Evolutionary conservation across 305 asterid genomes (phyloP).

Genomic region (Fraxinus angustifolia): DNA sequence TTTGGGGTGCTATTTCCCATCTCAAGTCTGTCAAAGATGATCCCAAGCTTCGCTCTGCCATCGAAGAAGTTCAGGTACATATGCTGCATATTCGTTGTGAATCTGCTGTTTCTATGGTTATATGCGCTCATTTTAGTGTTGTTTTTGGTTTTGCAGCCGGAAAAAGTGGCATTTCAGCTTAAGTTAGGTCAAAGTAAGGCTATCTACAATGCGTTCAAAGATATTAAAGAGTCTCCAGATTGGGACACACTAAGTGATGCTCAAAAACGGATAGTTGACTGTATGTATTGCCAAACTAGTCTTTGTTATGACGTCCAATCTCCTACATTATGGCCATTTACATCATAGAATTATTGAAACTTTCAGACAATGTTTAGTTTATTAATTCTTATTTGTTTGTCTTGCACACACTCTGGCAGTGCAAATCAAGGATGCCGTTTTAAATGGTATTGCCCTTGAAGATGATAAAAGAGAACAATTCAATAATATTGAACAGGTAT

Average conservation of each 20-base stretch:
- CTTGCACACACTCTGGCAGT: conserved; percentile 46
- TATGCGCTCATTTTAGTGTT: conserved; percentile 4
- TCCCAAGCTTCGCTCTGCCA: conserved; percentile 82
- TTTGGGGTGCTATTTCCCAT: conserved; percentile 92
- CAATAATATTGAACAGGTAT: conserved; percentile 88
- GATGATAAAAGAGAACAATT: conserved; percentile 82
- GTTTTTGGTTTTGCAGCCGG: conserved; percentile 53
- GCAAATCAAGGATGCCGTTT: conserved; percentile 86
- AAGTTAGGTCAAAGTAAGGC: conserved; percentile 91
- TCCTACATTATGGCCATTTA: neutral
- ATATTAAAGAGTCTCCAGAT: conserved; percentile 67
- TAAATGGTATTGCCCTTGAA: conserved; percentile 86
- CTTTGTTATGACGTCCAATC: neutral
- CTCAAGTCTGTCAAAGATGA: conserved; percentile 83
- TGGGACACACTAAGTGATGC: conserved; percentile 79
- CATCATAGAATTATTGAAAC: neutral
- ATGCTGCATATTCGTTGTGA: neutral
- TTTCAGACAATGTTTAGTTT: neutral
- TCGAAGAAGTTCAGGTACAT: conserved; percentile 90
- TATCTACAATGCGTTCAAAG: conserved; percentile 75
- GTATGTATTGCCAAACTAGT: conserved; percentile 31
- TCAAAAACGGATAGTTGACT: conserved; percentile 85
- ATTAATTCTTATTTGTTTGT: conserved; percentile 14
- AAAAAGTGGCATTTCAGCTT: conserved; percentile 77
- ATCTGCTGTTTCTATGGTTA: neutral